Evolutionary conservation across 129 eudicot species (phyloP), one percentile per base, ranked within the genome.

Genomic region (Gnaphalium uliginosum): DNA sequence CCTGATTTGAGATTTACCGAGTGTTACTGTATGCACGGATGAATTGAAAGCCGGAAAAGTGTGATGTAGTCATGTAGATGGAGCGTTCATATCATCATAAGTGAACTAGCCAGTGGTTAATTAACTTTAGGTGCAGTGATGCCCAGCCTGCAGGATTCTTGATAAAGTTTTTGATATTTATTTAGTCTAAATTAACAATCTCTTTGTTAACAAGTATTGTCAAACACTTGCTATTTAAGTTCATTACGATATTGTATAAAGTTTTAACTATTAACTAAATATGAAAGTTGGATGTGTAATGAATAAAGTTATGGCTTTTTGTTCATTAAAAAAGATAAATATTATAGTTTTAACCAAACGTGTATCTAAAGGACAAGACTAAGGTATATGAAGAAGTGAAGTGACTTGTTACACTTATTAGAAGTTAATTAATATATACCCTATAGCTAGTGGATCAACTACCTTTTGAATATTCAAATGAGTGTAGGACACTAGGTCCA

Each of bases 281-380:
- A 14, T 39, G 46, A 33, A 51, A 53, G 19, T 21, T 56, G 22
- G 61, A 56, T 56, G 61, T 17, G 61, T n/a, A 21, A 46, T 14
- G 19, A n/a, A n/a, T 19, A 18, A 39, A 18, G 61, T 56, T 56
- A 56, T 56, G 8, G 3, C 25, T 6, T 19, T 46, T 19, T 46
- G 61, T 56, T 39, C 11, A 8, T 56, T 56, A 56, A 19, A 7
- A n/a, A 17, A 68, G 9, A 4, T n/a, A n/a, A n/a, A 61, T 64
- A 72, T 79, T 33, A 43, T 63, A 27, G 68, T 39, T 71, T 63
- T 78, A 71, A 41, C 82, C 69, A 82, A 82, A 76, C 85, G 78
- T 82, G 79, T 72, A 65, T 76, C 76, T 82, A 77, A 72, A 77
- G 32, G 78, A 78, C 69, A 82, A 82, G 85, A 82, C 82, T 56